Percentiles rank a stretch among this genome's conserved stretches.
These are phyloP conservation scores for Bretziella fagacearum DNA, from an alignment of 2,329 filamentous ascomycete species.

Conservation along the genomic window DNA sequence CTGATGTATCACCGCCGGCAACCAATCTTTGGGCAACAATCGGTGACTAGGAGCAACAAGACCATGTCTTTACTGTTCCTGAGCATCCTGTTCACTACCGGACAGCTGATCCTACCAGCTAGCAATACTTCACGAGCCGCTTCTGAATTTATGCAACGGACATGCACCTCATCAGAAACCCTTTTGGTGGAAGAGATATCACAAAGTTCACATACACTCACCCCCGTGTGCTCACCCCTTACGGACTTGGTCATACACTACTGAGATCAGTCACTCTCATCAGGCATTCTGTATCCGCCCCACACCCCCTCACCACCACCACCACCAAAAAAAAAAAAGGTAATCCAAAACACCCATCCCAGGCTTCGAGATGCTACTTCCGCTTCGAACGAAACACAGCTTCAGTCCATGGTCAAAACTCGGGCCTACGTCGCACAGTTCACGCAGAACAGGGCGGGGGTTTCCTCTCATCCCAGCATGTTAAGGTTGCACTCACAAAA, in stretches of 20 bases:
- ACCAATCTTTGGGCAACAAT: neutral
- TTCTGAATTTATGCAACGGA: neutral
- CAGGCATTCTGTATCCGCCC: no score
- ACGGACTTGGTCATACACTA: no score
- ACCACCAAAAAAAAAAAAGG: no score
- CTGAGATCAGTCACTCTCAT: no score
- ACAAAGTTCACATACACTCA: no score
- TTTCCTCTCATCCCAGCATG: neutral
- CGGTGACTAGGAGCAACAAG: neutral
- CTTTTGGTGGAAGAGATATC: no score
- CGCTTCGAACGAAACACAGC: conserved; percentile 3
- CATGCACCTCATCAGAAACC: no score
- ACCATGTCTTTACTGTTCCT: neutral
- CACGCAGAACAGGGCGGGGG: conserved; percentile 1
- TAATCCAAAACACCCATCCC: neutral
- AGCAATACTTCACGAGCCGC: neutral
- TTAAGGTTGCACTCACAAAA: conserved; percentile 7
- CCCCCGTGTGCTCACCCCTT: no score
- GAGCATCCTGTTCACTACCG: neutral
- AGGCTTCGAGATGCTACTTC: conserved; percentile 5
- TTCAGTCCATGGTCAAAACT: conserved; percentile 2
- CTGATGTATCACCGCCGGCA: no score
- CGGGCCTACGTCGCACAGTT: neutral
- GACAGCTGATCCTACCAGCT: neutral
- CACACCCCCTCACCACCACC: no score